Evolutionary conservation across 164 flowering plant genomes (phyloP), one percentile per base, ranked within the genome.

Genomic region (Vitis riparia): DNA sequence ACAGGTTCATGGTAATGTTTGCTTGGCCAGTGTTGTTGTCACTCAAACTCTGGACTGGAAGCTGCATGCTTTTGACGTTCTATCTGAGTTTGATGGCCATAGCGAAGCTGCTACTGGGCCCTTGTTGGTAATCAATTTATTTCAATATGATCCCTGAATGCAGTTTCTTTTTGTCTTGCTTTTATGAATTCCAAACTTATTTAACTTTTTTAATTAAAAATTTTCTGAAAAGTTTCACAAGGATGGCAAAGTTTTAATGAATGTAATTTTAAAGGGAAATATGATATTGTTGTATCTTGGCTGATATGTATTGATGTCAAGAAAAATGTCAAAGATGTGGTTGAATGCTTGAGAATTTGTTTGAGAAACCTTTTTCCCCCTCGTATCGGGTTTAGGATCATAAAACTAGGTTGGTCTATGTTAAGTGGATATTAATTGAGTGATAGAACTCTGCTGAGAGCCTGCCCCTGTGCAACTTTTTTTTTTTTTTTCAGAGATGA

Each of bases 31-130:
- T 87, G 98, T 95, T 77, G 99, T 95, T 74, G 97, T 91, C 67
- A 95, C 99, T 51, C 94, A 78, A 76, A 90, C 97, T 47, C 78
- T 95, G 85, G 99, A 93, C 83, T 95, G 98, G 99, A 95, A 95
- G 81, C 79, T 95, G 73, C 99, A 95, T 86, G 98, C 98, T 50
- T 95, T 95, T 81, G 99, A 95, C 80, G 99, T 93, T 65, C 80
- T 37, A 3, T 88, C 99, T 19, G 99, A 93, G 83, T 91, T 89
- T 77, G 98, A 93, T 85, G 98, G 89, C 44, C 44, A 75, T 62
- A 91, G 76, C 78, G 89, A 84, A 81, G 79, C 87, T 79, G 72
- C 94, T 32, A 75, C 76, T 64, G 93, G 93, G 68, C 90, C 94
- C 56, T 84, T 95, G 98, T 93, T 95, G 96, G 99, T 95, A 90